phyloP scores from a whole-genome alignment of 106 monocot species.

The Alisma plantagoaquatica region DNA sequence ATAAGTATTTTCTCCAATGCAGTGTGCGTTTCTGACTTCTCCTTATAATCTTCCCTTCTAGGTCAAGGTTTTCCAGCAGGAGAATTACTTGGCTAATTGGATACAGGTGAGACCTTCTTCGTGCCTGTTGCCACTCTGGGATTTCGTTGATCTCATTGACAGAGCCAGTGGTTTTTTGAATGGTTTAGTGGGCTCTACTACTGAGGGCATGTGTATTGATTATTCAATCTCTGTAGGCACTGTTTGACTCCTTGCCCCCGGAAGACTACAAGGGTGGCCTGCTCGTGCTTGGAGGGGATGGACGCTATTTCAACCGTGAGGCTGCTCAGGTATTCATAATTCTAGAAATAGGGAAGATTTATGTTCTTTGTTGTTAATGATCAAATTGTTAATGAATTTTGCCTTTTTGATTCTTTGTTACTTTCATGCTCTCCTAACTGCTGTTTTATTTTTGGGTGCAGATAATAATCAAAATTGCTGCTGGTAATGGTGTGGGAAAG shows the following conservation, averaged over 20 bases:
- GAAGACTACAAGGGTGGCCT: slow-evolving; percentile 76
- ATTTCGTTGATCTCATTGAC: too few relatives aligned
- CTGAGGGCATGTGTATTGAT: neutral
- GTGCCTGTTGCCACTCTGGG: too few relatives aligned
- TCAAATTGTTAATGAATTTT: neutral
- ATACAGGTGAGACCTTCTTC: slow-evolving; percentile 96
- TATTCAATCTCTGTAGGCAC: slow-evolving; percentile 70
- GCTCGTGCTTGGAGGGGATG: slow-evolving; percentile 92
- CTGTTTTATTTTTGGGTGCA: slow-evolving; percentile 21
- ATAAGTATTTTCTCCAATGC: neutral
- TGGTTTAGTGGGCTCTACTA: neutral
- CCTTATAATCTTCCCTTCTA: slow-evolving; percentile 4
- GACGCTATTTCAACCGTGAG: slow-evolving; percentile 92
- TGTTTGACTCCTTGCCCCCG: slow-evolving; percentile 72
- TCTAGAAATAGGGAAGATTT: too few relatives aligned
- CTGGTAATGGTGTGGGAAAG: slow-evolving; percentile 89
- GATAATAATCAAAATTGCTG: slow-evolving; percentile 97
- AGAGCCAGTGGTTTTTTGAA: too few relatives aligned
- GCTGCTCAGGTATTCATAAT: slow-evolving; percentile 90
- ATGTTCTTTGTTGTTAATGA: neutral
- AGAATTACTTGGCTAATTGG: slow-evolving; percentile 93
- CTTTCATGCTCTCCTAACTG: neutral
- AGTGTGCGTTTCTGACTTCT: neutral
- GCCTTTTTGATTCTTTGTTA: neutral
- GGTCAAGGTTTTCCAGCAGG: slow-evolving; percentile 91